phyloP scores from a whole-genome alignment of 192 early-diverging fungal species.

The Oehlia diaphana region DNA sequence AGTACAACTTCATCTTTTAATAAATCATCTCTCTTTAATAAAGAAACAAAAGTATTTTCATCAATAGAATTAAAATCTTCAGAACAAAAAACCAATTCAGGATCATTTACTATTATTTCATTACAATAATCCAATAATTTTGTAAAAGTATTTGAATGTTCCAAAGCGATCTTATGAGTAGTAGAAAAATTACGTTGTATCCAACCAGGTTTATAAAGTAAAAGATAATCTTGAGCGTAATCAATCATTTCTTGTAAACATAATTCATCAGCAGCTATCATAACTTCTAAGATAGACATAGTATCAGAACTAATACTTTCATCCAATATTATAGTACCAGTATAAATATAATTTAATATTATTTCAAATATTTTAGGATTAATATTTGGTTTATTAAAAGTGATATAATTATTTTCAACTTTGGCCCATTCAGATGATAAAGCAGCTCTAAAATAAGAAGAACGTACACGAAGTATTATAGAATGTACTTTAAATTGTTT shows the following conservation, averaged over 20 bases:
- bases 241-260: slow-evolving; percentile 19
- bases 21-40: slow-evolving; percentile 27
- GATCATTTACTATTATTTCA: slow-evolving; percentile 4
- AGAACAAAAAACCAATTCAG: slow-evolving; percentile 8
- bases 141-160: not conserved
- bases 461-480: slow-evolving; percentile 11
- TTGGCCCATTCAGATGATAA: slow-evolving; percentile 23
- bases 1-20: not conserved
- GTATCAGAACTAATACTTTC: not conserved
- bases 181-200: slow-evolving; percentile 12
- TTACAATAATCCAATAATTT: slow-evolving; percentile 18
- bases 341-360: slow-evolving; percentile 25
- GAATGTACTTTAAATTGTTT: slow-evolving; percentile 23
- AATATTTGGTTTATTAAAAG: slow-evolving; percentile 31
- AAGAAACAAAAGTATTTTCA: not conserved
- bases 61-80: slow-evolving; percentile 8
- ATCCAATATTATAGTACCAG: slow-evolving; percentile 6
- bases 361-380: slow-evolving; percentile 16
- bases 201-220: slow-evolving; percentile 15
- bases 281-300: not conserved
- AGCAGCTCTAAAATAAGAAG: slow-evolving; percentile 15
- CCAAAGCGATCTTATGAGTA: not conserved
- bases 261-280: slow-evolving; percentile 23
- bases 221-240: slow-evolving; percentile 2
- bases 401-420: slow-evolving; percentile 2